phyloP scores from a whole-genome alignment of 2,329 filamentous ascomycete genomes.

The Microdochium paspali region DNA sequence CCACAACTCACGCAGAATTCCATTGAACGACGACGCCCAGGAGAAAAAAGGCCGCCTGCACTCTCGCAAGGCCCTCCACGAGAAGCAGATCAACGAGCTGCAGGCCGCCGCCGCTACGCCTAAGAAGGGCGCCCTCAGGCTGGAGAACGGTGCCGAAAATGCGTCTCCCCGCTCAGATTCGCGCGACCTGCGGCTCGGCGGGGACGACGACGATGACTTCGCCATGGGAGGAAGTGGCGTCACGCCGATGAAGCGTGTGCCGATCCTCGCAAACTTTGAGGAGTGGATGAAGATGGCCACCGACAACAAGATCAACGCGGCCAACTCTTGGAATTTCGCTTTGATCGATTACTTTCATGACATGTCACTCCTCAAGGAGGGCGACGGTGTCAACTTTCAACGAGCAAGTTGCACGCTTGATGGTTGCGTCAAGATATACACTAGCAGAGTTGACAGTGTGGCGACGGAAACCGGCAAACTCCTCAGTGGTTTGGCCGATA shows the following conservation, averaged over 20 bases:
- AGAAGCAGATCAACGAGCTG: constrained; percentile 86
- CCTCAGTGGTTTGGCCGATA: constrained; percentile 85
- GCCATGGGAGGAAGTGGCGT: constrained; percentile 67
- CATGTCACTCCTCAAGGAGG: constrained; percentile 94
- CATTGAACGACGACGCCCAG: constrained; percentile 87
- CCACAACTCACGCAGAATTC: constrained; percentile 52
- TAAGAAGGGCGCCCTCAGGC: constrained; percentile 52
- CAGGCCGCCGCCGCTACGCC: constrained; percentile 65
- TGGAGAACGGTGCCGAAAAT: constrained; percentile 45
- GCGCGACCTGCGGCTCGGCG: constrained; percentile 37
- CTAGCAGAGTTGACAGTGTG: constrained; percentile 94
- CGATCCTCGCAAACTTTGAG: constrained; percentile 94
- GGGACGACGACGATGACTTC: constrained; percentile 45
- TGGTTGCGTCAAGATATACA: constrained; percentile 98
- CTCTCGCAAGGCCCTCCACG: constrained; percentile 78
- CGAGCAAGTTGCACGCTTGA: constrained; percentile 96
- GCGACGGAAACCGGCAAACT: constrained; percentile 95
- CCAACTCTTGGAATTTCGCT: constrained; percentile 99
- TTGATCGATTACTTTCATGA: constrained; percentile 99
- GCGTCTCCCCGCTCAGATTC: constrained; percentile 46
- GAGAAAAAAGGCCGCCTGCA: constrained; percentile 86
- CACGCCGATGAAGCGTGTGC: constrained; percentile 92
- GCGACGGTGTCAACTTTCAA: constrained; percentile 96
- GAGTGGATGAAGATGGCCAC: constrained; percentile 99
- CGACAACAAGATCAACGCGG: constrained; percentile 97